Evolutionary conservation across 2,329 filamentous ascomycete species (phyloP).

Genomic region (Dryadomyces sulphureus): DNA sequence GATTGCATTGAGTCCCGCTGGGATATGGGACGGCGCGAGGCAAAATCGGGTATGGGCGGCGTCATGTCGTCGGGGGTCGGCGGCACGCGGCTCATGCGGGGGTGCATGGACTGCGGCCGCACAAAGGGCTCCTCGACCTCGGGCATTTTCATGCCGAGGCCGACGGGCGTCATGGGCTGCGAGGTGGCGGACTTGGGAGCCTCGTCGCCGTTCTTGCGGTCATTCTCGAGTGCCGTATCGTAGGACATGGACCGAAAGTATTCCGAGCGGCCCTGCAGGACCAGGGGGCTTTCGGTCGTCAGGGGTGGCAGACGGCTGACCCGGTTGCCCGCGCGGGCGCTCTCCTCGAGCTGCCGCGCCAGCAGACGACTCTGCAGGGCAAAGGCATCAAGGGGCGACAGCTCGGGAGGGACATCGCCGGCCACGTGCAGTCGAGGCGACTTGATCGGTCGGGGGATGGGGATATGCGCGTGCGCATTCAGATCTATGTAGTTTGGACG

Average conservation of each 20-base stretch:
- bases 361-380: slow-evolving; percentile 80
- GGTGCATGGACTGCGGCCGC: slow-evolving; percentile 61
- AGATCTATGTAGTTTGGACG: slow-evolving; percentile 46
- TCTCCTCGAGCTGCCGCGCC: slow-evolving; percentile 74
- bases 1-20: not conserved
- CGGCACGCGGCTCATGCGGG: slow-evolving; percentile 52
- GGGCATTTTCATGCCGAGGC: slow-evolving; percentile 31
- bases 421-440: slow-evolving; percentile 67
- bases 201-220: slow-evolving; percentile 16
- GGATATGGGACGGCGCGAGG: slow-evolving; percentile 19
- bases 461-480: slow-evolving; percentile 40
- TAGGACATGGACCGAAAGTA: slow-evolving; percentile 67
- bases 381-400: slow-evolving; percentile 92
- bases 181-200: slow-evolving; percentile 12
- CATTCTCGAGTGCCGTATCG: slow-evolving; percentile 39
- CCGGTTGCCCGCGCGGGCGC: slow-evolving; percentile 55
- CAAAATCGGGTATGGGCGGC: slow-evolving; percentile 26
- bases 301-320: slow-evolving; percentile 77
- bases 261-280: slow-evolving; percentile 58
- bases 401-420: slow-evolving; percentile 70
- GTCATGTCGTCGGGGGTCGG: slow-evolving; percentile 32
- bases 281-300: slow-evolving; percentile 66
- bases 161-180: slow-evolving; percentile 19
- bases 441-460: slow-evolving; percentile 39
- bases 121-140: slow-evolving; percentile 42